These are phyloP conservation scores for Alternaria sp. DNA, from an alignment of 2,329 filamentous ascomycete species.

Conservation along the genomic window DNA sequence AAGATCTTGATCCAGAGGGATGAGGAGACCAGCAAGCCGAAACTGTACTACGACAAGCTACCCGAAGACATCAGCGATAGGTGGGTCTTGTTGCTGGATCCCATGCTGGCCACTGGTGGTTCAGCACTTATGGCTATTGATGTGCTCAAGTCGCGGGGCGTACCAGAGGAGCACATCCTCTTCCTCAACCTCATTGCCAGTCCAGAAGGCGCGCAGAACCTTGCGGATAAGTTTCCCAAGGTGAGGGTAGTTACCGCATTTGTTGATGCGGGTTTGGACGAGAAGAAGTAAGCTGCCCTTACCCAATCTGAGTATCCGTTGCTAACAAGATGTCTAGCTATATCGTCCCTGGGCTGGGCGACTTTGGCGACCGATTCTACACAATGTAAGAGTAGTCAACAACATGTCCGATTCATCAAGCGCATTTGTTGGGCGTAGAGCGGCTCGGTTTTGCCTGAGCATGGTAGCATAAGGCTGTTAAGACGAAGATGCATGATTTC, in stretches of 20 bases:
- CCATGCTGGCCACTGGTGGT: slow-evolving; percentile 98
- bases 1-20: slow-evolving; percentile 98
- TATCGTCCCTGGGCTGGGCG: slow-evolving; percentile 90
- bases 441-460: slow-evolving; percentile 16
- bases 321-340: slow-evolving; percentile 67
- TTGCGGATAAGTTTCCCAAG: slow-evolving; percentile 87
- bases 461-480: slow-evolving; percentile 9
- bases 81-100: slow-evolving; percentile 93
- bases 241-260: slow-evolving; percentile 94
- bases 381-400: slow-evolving; percentile 70
- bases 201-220: slow-evolving; percentile 87
- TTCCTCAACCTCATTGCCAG: slow-evolving; percentile 99
- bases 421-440: slow-evolving; percentile 17
- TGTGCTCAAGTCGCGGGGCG: slow-evolving; percentile 85
- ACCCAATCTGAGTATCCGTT: neutral
- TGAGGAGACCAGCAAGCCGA: slow-evolving; percentile 90
- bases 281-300: slow-evolving; percentile 80
- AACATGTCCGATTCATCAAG: slow-evolving; percentile 4
- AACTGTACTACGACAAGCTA: slow-evolving; percentile 97
- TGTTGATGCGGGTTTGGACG: slow-evolving; percentile 93
- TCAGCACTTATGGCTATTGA: slow-evolving; percentile 98
- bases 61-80: slow-evolving; percentile 90
- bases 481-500: neutral
- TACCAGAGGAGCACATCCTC: slow-evolving; percentile 92
- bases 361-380: slow-evolving; percentile 96